Evolutionary conservation across 163 green algal species (phyloP), one percentile per base, ranked within the genome.

Genomic region (Scenedesmus sp.): DNA sequence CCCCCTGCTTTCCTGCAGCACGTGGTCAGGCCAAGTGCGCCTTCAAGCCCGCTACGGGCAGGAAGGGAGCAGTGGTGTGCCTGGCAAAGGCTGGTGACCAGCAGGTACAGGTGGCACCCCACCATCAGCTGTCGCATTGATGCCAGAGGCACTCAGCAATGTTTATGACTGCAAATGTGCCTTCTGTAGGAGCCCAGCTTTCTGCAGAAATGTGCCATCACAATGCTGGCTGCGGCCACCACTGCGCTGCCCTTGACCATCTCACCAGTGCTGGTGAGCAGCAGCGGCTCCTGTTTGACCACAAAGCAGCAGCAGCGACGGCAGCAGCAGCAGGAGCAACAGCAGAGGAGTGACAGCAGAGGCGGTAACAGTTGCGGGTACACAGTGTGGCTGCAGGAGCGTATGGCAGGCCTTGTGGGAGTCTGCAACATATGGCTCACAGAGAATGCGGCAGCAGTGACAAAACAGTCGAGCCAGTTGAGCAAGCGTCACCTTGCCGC

Each of bases 181-280:
- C 51, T 20, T 89, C 1, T 43, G 37, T 68, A 91, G 87, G 87
- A 91, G 87, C 87, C 89, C 3, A 70, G 59, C 37, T 56, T 92
- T 20, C 43, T 89, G 70, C 83, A 92, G 35, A 87, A 73, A 30
- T 89, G 83, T 81, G 89, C 89, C 43, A 53, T 87, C n/a, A 89
- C 20, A 1, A 40, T 90, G 83, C 78, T 92, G 53, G 73, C 83
- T 44, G 89, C 89, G 7, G 89, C 89, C 37, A 87, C 83, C 35
- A 73, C 89, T 10, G 89, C 83, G 42, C 40, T 92, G 83, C 89
- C 89, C 2, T 37, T 92, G 35, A 90, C 70, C 33, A 37, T 89
- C 3, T 26, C 78, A 42, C 87, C 87, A 78, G 53, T 87, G 44
- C 56, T 91, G 78, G 87, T 87, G 59, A 87, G 76, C 18, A 43